These are phyloP conservation scores for Diaporthe velutina DNA, from an alignment of 2,329 filamentous ascomycete genomes.

Conservation along the genomic window DNA sequence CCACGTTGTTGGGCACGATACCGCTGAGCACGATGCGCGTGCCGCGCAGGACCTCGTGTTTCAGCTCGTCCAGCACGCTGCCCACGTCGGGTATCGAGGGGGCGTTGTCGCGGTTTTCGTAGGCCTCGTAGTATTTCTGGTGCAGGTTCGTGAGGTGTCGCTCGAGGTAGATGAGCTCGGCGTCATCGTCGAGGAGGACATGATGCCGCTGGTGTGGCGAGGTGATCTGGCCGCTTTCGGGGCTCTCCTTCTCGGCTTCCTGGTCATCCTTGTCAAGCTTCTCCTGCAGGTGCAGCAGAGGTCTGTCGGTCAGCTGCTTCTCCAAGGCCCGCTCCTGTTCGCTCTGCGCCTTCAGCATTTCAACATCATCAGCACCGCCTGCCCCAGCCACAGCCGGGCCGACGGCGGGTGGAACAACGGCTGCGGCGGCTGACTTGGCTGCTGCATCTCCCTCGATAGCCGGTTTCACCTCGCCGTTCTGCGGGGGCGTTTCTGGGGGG, in stretches of 20 bases:
- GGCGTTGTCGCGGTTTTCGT: conserved; percentile 71
- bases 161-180: conserved; percentile 83
- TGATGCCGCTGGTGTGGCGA: conserved; percentile 72
- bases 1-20: conserved; percentile 84
- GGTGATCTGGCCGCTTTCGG: conserved; percentile 38
- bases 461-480: conserved; percentile 40
- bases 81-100: conserved; percentile 85
- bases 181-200: conserved; percentile 88
- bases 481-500: conserved; percentile 37
- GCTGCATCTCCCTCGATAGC: conserved; percentile 43
- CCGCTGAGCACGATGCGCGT: conserved; percentile 90
- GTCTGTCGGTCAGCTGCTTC: conserved; percentile 89
- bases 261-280: conserved; percentile 89
- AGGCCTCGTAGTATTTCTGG: conserved; percentile 83
- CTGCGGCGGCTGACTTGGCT: conserved; percentile 68
- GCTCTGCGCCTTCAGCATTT: conserved; percentile 79
- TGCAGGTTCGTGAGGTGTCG: conserved; percentile 83
- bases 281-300: conserved; percentile 92
- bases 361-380: conserved; percentile 77
- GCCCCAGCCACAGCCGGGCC: conserved; percentile 84
- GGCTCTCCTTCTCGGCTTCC: conserved; percentile 62
- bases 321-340: conserved; percentile 89
- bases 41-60: conserved; percentile 79
- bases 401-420: conserved; percentile 66
- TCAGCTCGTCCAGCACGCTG: conserved; percentile 84